phyloP scores from a whole-genome alignment of 2,329 filamentous ascomycete genomes.

The Calonectria pauciramosa region DNA sequence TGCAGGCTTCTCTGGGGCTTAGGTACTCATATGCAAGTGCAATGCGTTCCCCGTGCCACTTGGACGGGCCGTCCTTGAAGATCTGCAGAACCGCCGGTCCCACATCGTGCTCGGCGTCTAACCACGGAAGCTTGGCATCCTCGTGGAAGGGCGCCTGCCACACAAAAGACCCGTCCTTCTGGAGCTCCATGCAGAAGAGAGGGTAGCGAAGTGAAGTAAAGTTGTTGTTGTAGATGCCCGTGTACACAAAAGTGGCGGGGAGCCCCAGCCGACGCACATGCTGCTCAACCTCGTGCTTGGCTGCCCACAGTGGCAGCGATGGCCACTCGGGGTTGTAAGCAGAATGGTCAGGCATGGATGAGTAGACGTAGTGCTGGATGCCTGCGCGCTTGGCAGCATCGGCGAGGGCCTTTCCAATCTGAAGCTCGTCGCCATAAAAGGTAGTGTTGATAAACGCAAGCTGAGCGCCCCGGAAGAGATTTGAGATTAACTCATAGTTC shows the following conservation, averaged over 20 bases:
- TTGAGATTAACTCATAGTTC: slow-evolving; percentile 78
- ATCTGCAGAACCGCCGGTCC: slow-evolving; percentile 93
- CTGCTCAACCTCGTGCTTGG: slow-evolving; percentile 93
- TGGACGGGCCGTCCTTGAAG: slow-evolving; percentile 90
- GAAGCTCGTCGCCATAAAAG: slow-evolving; percentile 94
- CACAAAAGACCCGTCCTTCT: slow-evolving; percentile 85
- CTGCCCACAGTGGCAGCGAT: slow-evolving; percentile 89
- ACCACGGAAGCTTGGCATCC: slow-evolving; percentile 89
- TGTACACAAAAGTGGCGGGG: slow-evolving; percentile 93
- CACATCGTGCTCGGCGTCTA: slow-evolving; percentile 96
- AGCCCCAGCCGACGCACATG: slow-evolving; percentile 87
- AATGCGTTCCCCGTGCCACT: slow-evolving; percentile 85
- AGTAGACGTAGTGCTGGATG: slow-evolving; percentile 94
- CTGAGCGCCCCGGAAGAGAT: slow-evolving; percentile 86
- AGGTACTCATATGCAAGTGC: slow-evolving; percentile 93
- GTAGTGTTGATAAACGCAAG: slow-evolving; percentile 98
- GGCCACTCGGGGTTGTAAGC: slow-evolving; percentile 84
- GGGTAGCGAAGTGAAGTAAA: slow-evolving; percentile 95
- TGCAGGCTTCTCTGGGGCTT: slow-evolving; percentile 85
- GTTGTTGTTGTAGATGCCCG: slow-evolving; percentile 99
- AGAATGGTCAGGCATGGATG: slow-evolving; percentile 95
- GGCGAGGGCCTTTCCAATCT: slow-evolving; percentile 88
- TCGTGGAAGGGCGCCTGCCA: slow-evolving; percentile 97
- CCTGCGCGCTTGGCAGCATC: slow-evolving; percentile 89
- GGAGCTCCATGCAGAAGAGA: slow-evolving; percentile 93